Evolutionary conservation across 2,329 filamentous ascomycete genomes (phyloP).

Genomic region (Xylaria sp.): DNA sequence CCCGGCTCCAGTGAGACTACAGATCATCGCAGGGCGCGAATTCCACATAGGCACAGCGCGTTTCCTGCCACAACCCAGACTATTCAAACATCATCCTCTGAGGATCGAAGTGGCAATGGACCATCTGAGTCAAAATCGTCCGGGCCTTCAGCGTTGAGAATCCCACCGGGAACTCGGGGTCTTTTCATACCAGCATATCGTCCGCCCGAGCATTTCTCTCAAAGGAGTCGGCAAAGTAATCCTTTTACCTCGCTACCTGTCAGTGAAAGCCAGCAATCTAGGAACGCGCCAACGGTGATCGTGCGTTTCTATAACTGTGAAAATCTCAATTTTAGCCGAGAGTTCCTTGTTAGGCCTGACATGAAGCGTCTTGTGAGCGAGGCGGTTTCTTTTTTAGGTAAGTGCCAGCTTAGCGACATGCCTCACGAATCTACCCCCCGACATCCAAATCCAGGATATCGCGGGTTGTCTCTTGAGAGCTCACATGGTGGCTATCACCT

Average conservation of each 20-base stretch:
- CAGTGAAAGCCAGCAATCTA: background rate
- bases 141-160: background rate
- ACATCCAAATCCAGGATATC: slow-evolving; percentile 15
- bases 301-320: slow-evolving; percentile 24
- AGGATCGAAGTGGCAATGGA: too few relatives aligned
- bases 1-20: too few relatives aligned
- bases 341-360: background rate
- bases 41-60: too few relatives aligned
- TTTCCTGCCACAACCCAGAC: too few relatives aligned
- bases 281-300: background rate
- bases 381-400: slow-evolving; percentile 21
- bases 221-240: background rate
- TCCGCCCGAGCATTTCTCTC: background rate
- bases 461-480: slow-evolving; percentile 9
- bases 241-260: background rate
- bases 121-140: background rate
- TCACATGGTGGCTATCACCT: slow-evolving; percentile 18
- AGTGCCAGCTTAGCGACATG: slow-evolving; percentile 16
- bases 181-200: slow-evolving; percentile 21
- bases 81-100: too few relatives aligned
- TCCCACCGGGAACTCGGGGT: slow-evolving; percentile 13
- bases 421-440: background rate
- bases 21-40: too few relatives aligned
- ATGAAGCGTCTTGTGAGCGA: slow-evolving; percentile 2
- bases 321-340: background rate